Base-by-base conservation (phyloP, 176 grass and related monocot species). In the Luzula sylvatica region DNA sequence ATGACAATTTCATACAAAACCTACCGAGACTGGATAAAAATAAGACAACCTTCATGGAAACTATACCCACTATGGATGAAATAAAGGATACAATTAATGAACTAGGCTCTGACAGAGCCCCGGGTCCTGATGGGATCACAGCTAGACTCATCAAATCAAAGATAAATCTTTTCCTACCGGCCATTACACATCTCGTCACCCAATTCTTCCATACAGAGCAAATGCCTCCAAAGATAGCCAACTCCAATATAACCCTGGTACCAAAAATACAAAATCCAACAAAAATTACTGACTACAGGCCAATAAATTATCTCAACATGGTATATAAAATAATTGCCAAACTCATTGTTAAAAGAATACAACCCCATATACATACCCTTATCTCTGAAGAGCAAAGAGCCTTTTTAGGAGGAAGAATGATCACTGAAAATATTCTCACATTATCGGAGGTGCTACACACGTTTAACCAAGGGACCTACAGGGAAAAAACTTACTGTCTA, bases 321-420 rank as follows among this genome's bases (percentile, higher is more conserved):
- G 21, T 42, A 0, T 61, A 61, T 23, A 61, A 61, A 22, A 21
- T 61, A 5, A 44, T 61, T 13, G n/a, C 35, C 5, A 61, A 61
- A 16, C 11, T 43, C 1, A 12, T 61, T 1, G 12, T 32, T 41
- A 7, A 3, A 7, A 7, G n/a, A 8, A 12, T 61, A 1, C 7
- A 21, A 23, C 14, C 15, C 1, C 9, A 7, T 5, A 8, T 45
- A 3, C 4, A 1, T 3, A 23, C 15, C 1, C n/a, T 61, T 11
- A 20, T 61, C 14, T 42, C 57, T 7, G 17, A 26, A 2, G 18
- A 7, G 15, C 32, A 61, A 23, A 20, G 7, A 11, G 17, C 30
- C 3, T 61, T 61, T 22, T 7, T 43, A 5, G 14, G n/a, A 4
- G 35, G 35, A 16, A 3, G 38, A 5, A 7, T 1, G 7, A 61